Evolutionary conservation across 2,329 filamentous ascomycete genomes (phyloP), one percentile per base, ranked within the genome.

Genomic region (Cladosporium cucumerinum): DNA sequence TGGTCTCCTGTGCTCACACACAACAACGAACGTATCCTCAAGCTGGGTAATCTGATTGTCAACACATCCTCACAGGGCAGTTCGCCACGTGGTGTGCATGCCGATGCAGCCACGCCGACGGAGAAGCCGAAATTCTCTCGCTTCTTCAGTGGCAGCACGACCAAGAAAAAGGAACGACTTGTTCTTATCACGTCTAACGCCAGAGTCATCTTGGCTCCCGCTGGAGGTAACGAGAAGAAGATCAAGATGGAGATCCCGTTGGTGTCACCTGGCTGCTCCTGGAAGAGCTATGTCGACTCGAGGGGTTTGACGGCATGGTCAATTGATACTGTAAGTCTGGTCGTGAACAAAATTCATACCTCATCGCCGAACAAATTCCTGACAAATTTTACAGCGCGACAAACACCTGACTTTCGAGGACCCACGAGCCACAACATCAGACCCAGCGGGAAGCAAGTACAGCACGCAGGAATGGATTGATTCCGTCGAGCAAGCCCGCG

Each of bases 101-200:
- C 87, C 46, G 87, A 88, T 54, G 89, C 93, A 34, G 83, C 84
- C 3, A 79, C 84, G 36, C 83, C 86, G 0, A 67, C 68, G 14
- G 73, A 76, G 63, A 75, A 74, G 57, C 94, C 92, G 78, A 97
- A 97, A 75, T 88, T 99, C 68, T 90, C 93, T 1, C 87, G 93
- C 48, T 97, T 99, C 78, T 98, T 99, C 77, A 91, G 92, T 32
- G 92, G 93, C 61, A 93, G 88, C 73, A 92, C 91, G 11, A 91
- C 90, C 10, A 99, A 98, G 81, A 97, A 97, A 79, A 85, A 93
- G 69, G 93, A 97, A 75, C 86, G 95, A 55, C 82, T 99, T 62
- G 95, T 99, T 7, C 93, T 99, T 88, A 87, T 99, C 62, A 99
- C 95, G 2, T 96, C 92, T 0, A 92, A 91, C 71, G 95, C 90